Base-by-base conservation (phyloP, 2,329 filamentous ascomycete genomes). In the Calycina herbarum region DNA sequence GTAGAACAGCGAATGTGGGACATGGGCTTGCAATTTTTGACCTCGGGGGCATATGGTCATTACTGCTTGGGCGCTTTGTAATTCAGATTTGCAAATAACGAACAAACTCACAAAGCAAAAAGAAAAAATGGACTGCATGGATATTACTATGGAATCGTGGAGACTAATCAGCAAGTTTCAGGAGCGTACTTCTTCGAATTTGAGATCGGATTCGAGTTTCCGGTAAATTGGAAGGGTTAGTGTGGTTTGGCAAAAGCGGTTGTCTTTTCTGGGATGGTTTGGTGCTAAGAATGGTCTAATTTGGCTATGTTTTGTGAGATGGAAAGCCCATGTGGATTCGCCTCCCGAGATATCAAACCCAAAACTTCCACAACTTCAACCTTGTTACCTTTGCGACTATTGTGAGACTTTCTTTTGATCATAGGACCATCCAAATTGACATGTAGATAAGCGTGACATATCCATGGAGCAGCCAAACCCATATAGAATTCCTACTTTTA, bases 11-110 rank as follows among this genome's bases (percentile, higher is more conserved):
- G 77, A 79, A 81, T 80, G 80, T 74, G 77, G 77, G 77, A 77
- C 77, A 78, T 76, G 27, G 78, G 83, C 82, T 82, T 86, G 85
- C 85, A 87, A 86, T 85, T 86, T 85, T 86, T 84, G 83, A 86
- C 83, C 83, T 86, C 80, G 82, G 74, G 82, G 83, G 82, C 82
- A 84, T 86, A 81, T 57, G 84, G 84, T 87, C 83, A 83, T 82
- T 85, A 70, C 69, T 74, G 70, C 72, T 72, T 69, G 63, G 73
- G 73, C 72, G 74, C 74, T 74, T 74, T 76, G 74, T 76, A 76
- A 74, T 54, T 75, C 73, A 75, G 73, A 75, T 73, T 75, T 76
- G 69, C 72, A 54, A 75, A 74, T 75, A 69, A 75, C 71, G 73
- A 75, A 73, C 63, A 54, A 74, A 65, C 66, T 72, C 73, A 73